Conservation (phyloP, 75 land plant genomes). For the Sequoiadendron giganteum region DNA sequence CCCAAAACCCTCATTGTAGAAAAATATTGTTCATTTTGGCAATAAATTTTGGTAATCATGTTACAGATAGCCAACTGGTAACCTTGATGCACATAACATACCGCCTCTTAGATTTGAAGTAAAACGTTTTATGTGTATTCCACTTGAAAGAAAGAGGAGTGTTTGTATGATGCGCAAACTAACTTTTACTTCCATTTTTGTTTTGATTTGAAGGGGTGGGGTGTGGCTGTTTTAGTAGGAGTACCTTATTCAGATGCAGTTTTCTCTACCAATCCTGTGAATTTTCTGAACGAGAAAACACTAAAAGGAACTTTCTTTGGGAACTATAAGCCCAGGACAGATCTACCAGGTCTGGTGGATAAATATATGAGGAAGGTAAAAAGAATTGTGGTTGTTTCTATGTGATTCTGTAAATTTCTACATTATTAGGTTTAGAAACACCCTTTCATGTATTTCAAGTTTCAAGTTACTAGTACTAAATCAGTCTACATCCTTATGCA, state of each 20-base stretch:
- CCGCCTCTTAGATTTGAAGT: background rate
- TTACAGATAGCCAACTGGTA: no score
- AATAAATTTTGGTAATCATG: background rate
- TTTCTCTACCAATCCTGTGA: conserved; percentile 18
- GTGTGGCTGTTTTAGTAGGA: conserved; percentile 25
- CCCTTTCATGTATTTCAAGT: background rate
- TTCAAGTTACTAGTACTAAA: background rate
- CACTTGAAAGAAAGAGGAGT: background rate
- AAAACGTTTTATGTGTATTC: background rate
- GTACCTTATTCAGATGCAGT: conserved; percentile 13
- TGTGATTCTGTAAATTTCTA: no score
- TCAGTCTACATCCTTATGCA: conserved; percentile 5
- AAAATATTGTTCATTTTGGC: background rate
- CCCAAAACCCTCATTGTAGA: background rate
- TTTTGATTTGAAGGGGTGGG: conserved; percentile 32
- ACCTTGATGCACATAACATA: background rate
- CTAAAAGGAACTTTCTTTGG: conserved; percentile 52
- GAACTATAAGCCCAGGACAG: conserved; percentile 32
- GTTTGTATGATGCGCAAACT: background rate
- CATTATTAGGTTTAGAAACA: no score
- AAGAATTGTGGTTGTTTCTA: no score
- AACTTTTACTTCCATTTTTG: background rate
- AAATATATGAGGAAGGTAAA: conserved; percentile 50
- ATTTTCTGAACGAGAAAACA: conserved; percentile 28
- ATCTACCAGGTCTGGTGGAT: conserved; percentile 46